phyloP scores from a whole-genome alignment of 2,329 filamentous ascomycete species.

The Nemania diffusa region DNA sequence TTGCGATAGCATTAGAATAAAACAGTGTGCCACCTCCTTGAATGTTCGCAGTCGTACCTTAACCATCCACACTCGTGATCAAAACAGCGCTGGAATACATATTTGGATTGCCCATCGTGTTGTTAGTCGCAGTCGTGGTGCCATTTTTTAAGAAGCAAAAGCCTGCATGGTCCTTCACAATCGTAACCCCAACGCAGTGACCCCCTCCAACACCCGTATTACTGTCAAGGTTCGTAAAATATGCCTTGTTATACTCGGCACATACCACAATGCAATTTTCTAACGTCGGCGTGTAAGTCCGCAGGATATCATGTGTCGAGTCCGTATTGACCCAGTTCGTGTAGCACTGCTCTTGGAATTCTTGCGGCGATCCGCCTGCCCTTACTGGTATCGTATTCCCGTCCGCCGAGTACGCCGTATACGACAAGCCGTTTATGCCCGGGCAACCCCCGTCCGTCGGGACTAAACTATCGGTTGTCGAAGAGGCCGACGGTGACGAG shows the following conservation, averaged over 20 bases:
- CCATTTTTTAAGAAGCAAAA: slow-evolving; percentile 46
- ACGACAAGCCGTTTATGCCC: slow-evolving; percentile 35
- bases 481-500: slow-evolving; percentile 17
- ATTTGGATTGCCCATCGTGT: slow-evolving; percentile 40
- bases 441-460: slow-evolving; percentile 44
- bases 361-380: slow-evolving; percentile 31
- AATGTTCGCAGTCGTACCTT: neutral
- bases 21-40: neutral
- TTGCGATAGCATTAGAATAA: neutral
- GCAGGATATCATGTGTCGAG: slow-evolving; percentile 40
- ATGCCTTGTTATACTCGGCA: slow-evolving; percentile 44
- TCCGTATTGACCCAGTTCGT: slow-evolving; percentile 40
- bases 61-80: slow-evolving; percentile 26
- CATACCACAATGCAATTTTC: slow-evolving; percentile 45
- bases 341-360: slow-evolving; percentile 43
- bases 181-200: slow-evolving; percentile 42
- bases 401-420: slow-evolving; percentile 43
- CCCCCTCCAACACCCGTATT: slow-evolving; percentile 41
- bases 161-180: slow-evolving; percentile 41
- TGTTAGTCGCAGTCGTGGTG: slow-evolving; percentile 40
- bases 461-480: slow-evolving; percentile 24
- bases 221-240: slow-evolving; percentile 35
- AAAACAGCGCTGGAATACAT: slow-evolving; percentile 43
- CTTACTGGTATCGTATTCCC: slow-evolving; percentile 40
- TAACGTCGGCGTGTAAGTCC: slow-evolving; percentile 43